Percentiles rank a stretch among this genome's conserved stretches.
phyloP scores from a whole-genome alignment of 2,329 filamentous ascomycete species.

The Penicillium sp. region DNA sequence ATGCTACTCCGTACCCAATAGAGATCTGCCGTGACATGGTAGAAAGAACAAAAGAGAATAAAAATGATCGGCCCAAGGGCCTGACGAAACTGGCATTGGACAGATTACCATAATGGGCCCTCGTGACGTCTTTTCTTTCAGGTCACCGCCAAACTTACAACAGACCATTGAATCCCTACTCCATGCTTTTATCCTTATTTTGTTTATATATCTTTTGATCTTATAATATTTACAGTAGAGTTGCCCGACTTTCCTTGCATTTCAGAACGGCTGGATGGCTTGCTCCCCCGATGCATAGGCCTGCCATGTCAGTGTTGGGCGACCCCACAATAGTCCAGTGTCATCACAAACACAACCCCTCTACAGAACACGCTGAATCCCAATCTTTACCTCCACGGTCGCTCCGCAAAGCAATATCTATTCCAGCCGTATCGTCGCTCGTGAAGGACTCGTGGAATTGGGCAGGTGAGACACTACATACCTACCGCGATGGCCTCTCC shows the following conservation, averaged over 20 bases:
- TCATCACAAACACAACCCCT: constrained; percentile 23
- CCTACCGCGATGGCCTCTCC: constrained; percentile 55
- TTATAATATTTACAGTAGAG: neutral
- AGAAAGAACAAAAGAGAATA: neutral
- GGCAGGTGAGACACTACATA: constrained; percentile 35
- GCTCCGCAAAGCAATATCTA: constrained; percentile 30
- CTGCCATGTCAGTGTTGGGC: constrained; percentile 34
- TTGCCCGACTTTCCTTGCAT: neutral
- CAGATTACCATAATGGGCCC: constrained; percentile 13
- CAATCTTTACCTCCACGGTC: constrained; percentile 14
- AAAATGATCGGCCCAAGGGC: neutral
- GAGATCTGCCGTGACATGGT: no score
- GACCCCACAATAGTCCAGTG: constrained; percentile 34
- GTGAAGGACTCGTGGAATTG: constrained; percentile 36
- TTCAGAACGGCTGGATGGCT: constrained; percentile 25
- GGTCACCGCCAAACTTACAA: constrained; percentile 17
- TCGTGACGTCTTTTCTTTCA: constrained; percentile 26
- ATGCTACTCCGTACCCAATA: no score
- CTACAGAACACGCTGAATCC: constrained; percentile 4
- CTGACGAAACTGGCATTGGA: constrained; percentile 17
- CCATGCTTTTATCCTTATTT: neutral
- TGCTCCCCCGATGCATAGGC: constrained; percentile 24
- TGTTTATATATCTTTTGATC: neutral
- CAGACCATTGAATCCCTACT: neutral
- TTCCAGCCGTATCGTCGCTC: constrained; percentile 36